Conservation (phyloP, 768 basidiomycete genomes). For the Cyathus striatus region DNA sequence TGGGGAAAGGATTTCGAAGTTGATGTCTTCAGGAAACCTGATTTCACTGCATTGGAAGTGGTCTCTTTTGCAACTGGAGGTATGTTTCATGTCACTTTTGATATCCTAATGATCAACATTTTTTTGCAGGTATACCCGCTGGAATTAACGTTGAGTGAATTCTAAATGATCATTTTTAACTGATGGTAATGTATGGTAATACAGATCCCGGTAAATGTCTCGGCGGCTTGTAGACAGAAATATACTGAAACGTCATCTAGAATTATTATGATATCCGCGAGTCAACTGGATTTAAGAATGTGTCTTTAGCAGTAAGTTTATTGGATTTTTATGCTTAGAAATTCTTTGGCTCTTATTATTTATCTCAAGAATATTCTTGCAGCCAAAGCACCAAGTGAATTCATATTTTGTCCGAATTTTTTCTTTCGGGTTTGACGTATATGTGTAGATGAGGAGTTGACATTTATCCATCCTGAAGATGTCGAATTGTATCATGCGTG, state of each 20-base stretch:
- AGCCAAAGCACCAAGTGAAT: slow-evolving; percentile 78
- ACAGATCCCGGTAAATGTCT: slow-evolving; percentile 56
- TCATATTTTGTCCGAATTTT: background rate
- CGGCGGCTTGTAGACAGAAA: background rate
- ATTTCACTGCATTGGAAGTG: slow-evolving; percentile 83
- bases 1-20: slow-evolving; percentile 72
- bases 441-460: slow-evolving; percentile 61
- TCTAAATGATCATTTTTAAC: background rate
- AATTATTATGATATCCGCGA: slow-evolving; percentile 86
- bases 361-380: slow-evolving; percentile 87
- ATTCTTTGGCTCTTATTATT: too few species aligned
- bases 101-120: slow-evolving; percentile 3
- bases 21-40: slow-evolving; percentile 79
- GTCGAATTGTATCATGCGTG: slow-evolving; percentile 68
- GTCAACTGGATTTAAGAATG: slow-evolving; percentile 83
- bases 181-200: background rate
- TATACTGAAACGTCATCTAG: slow-evolving; percentile 19
- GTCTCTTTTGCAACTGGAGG: slow-evolving; percentile 82
- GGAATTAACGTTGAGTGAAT: slow-evolving; percentile 74
- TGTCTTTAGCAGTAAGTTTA: slow-evolving; percentile 67
- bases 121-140: slow-evolving; percentile 62
- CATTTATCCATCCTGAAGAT: slow-evolving; percentile 81
- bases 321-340: background rate
- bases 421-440: background rate
- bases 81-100: slow-evolving; percentile 19